Base-by-base conservation (phyloP, 768 basidiomycete species). In the Leccinum rimulosum region DNA sequence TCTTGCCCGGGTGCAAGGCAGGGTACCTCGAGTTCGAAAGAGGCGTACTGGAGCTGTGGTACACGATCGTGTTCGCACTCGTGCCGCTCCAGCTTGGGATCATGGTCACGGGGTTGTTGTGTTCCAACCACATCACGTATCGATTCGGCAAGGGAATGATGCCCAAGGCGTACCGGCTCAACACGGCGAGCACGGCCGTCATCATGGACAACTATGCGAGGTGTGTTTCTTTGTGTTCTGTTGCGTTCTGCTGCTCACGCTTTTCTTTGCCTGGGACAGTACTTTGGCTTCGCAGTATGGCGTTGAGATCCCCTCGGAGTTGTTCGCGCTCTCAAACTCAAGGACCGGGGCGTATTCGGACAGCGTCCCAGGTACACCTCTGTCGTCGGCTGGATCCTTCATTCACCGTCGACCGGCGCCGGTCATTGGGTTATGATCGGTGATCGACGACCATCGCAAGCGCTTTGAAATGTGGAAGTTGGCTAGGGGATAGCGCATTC, bases 111-210 rank as follows among this genome's bases (percentile, higher is more conserved):
- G 84, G 79, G 14, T 73, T 93, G 56, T 72, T 93, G 52, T 93
- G 88, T 70, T 86, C 86, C 25, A 92, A 91, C 73, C 91, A 93
- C 64, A 85, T 93, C 70, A 93, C 90, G 22, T 92, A 91, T 70
- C 80, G 91, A 54, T 93, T 93, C 71, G 90, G 90, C 10, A 93
- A 92, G 77, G 91, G 91, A 59, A 86, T 92, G 84, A 91, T 88
- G 80, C 91, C 90, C 45, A 89, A 90, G 77, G 84, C 87, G 14
- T 93, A 93, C 72, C 79, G 89, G 36, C 78, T 93, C 49, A 86
- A 85, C 74, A 75, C 83, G 79, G 81, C 79, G 59, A 86, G 82
- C 60, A 89, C 92, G 86, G 88, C 87, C 3, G 80, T 89, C 54
- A 90, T 93, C 70, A 87, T 92, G 87, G 91, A 93, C 62, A 86